phyloP scores from a whole-genome alignment of 176 grass and related monocot species.

The Saccharum officinarum region DNA sequence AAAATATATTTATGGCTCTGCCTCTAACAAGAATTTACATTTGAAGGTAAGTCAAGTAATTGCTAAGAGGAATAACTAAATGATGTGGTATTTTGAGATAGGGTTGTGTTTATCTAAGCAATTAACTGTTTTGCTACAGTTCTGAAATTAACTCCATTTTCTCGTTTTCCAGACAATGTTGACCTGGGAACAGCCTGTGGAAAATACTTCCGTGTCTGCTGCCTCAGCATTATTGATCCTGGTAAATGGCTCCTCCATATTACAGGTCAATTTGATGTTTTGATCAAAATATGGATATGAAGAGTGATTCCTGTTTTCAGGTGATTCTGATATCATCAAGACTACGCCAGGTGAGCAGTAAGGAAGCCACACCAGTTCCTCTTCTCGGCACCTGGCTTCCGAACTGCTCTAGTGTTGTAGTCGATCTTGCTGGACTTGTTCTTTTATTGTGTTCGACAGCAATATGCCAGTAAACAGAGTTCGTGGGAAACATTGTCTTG shows the following conservation, averaged over 20 bases:
- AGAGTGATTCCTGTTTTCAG: constrained; percentile 31
- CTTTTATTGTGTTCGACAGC: constrained; percentile 14
- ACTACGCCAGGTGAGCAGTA: constrained; percentile 59
- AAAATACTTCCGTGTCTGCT: constrained; percentile 78
- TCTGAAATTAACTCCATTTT: neutral
- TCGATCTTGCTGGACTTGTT: constrained; percentile 25
- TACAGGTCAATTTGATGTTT: neutral
- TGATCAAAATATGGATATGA: neutral
- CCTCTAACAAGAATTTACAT: neutral
- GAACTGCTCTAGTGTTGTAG: constrained; percentile 18
- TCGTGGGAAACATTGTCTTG: neutral
- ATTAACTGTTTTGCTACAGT: no score
- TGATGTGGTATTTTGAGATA: neutral
- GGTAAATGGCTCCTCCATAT: constrained; percentile 12
- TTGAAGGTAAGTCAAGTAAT: neutral
- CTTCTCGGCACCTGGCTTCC: neutral
- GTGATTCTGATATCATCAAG: constrained; percentile 79
- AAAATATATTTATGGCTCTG: neutral
- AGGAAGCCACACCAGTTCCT: neutral
- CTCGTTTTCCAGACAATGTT: constrained; percentile 54
- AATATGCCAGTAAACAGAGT: constrained; percentile 28
- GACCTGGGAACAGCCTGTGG: constrained; percentile 77
- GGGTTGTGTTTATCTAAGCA: no score
- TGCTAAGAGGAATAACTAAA: neutral
- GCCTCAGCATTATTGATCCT: constrained; percentile 77